Evolutionary conservation across 495 filamentous ascomycete genomes (phyloP).

Genomic region (Lasiosphaeris hirsuta): DNA sequence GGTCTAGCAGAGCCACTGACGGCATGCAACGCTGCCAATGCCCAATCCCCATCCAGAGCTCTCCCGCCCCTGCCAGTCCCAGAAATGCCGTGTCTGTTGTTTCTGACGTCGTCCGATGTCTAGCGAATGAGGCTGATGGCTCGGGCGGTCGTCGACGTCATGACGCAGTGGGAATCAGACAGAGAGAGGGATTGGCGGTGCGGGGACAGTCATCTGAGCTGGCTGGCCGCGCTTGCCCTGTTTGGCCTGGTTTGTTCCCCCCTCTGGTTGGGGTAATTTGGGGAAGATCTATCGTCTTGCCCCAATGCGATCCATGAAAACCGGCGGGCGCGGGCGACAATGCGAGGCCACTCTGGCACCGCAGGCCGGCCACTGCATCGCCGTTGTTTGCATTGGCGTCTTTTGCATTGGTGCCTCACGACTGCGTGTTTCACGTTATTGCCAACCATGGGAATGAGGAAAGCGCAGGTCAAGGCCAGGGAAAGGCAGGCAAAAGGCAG

Average conservation of each 20-base stretch:
- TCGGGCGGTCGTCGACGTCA: constrained; percentile 2
- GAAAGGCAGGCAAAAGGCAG: too few relatives aligned
- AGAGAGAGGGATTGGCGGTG: background rate
- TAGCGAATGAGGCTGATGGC: constrained; percentile 7
- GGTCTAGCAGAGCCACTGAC: constrained; percentile 5
- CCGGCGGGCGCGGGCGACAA: background rate
- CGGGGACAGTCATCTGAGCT: constrained; percentile 4
- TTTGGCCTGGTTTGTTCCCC: background rate
- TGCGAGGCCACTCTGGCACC: background rate
- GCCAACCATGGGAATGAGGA: too few relatives aligned
- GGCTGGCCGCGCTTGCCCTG: background rate
- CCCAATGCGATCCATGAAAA: background rate
- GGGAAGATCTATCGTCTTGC: background rate
- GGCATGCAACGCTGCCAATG: background rate
- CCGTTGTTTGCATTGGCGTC: background rate
- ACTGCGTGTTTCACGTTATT: too few relatives aligned
- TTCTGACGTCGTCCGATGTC: background rate
- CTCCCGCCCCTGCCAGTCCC: background rate
- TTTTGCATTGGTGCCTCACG: too few relatives aligned
- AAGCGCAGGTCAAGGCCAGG: too few relatives aligned
- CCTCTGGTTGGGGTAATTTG: background rate
- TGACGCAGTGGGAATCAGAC: background rate
- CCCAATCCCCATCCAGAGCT: background rate
- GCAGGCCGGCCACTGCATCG: constrained; percentile 1
- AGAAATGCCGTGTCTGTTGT: background rate